phyloP scores from a whole-genome alignment of 192 early-diverging fungal species.

The Entophlyctis luteolus region DNA sequence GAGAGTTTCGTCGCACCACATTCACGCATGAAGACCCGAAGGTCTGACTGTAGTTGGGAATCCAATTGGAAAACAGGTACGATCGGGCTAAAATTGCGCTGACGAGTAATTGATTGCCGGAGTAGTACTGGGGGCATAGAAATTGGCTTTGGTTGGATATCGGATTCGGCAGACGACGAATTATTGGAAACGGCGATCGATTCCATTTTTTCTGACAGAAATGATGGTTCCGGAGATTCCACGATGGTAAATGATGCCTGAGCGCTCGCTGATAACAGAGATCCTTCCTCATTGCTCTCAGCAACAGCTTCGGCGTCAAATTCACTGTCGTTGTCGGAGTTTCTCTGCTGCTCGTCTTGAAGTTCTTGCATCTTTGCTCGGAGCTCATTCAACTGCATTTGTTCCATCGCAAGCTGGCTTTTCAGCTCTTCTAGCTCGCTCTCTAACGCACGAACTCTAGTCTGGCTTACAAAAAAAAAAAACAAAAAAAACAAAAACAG shows the following conservation, averaged over 20 bases:
- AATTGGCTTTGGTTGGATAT: neutral
- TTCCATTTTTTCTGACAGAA: neutral
- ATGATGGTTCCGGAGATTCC: neutral
- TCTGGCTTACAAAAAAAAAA: constrained; percentile 8
- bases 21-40: constrained; percentile 75
- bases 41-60: constrained; percentile 73
- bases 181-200: neutral
- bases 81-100: neutral
- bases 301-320: neutral
- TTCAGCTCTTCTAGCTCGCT: constrained; percentile 66
- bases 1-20: constrained; percentile 60
- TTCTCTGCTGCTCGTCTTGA: constrained; percentile 15
- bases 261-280: neutral
- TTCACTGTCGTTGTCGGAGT: neutral
- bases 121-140: neutral
- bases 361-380: constrained; percentile 69
- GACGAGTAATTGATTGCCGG: neutral
- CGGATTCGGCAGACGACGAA: neutral
- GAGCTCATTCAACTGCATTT: constrained; percentile 80
- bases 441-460: constrained; percentile 44
- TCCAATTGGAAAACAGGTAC: constrained; percentile 48
- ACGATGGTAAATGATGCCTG: too few relatives aligned
- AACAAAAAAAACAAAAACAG: neutral
- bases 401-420: constrained; percentile 67
- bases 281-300: neutral